Conservation (phyloP, 495 filamentous ascomycete genomes). For the Antarctomyces pellizariae region DNA sequence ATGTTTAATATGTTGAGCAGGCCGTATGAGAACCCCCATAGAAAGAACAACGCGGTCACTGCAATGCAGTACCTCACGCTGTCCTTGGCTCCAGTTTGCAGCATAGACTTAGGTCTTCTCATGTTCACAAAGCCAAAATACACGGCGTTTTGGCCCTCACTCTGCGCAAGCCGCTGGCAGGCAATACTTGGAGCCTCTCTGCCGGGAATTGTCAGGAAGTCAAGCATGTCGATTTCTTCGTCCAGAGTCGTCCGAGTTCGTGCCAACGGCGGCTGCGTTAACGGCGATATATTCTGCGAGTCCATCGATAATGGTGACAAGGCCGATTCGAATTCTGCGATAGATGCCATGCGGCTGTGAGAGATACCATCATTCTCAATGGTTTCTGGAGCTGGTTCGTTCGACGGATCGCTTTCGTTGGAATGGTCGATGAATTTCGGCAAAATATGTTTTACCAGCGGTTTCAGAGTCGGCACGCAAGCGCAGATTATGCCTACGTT, state of each 20-base stretch:
- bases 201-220: conserved; percentile 31
- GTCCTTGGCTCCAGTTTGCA: conserved; percentile 24
- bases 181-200: conserved; percentile 4
- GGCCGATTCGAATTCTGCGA: no score
- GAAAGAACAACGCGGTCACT: conserved; percentile 60
- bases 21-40: conserved; percentile 78
- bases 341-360: no score
- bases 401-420: no score
- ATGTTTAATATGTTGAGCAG: conserved; percentile 54
- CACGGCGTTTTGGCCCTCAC: conserved; percentile 18
- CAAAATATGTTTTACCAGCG: conserved; percentile 50
- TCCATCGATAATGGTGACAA: no score
- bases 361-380: no score
- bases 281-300: conserved; percentile 8
- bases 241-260: conserved; percentile 10
- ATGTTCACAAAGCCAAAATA: conserved; percentile 75
- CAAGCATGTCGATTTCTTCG: conserved; percentile 26
- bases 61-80: conserved; percentile 28
- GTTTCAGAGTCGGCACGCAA: conserved; percentile 75
- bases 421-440: no score
- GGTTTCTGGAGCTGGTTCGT: no score
- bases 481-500: conserved; percentile 73
- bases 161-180: conserved; percentile 7
- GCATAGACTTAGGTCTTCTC: conserved; percentile 53
- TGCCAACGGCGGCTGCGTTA: conserved; percentile 11